phyloP scores from a whole-genome alignment of 352 stramenopile genomes.

The Pythium oligandrum region DNA sequence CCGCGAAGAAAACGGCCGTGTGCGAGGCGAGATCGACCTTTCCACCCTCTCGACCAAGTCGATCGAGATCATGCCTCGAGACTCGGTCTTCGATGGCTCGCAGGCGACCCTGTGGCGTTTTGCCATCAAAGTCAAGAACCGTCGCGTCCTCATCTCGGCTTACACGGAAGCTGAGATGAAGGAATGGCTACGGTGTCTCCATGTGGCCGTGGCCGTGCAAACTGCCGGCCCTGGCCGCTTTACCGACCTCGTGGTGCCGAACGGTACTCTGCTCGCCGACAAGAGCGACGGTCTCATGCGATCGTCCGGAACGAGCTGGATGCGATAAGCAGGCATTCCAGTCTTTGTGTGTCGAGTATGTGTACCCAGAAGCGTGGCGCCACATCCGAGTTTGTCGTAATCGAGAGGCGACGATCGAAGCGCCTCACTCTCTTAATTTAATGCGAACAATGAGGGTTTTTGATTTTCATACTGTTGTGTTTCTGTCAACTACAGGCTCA shows the following conservation, averaged over 20 bases:
- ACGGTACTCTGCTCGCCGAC: constrained; percentile 55
- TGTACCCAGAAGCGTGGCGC: too few species aligned
- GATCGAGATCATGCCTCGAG: constrained; percentile 79
- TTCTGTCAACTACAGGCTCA: background rate
- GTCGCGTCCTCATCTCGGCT: constrained; percentile 65
- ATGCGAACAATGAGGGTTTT: background rate
- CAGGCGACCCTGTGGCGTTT: constrained; percentile 82
- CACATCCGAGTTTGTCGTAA: background rate
- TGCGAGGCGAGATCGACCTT: constrained; percentile 70
- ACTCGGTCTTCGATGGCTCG: constrained; percentile 73
- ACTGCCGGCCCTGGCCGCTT: constrained; percentile 45
- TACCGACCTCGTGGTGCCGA: constrained; percentile 66
- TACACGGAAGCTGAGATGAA: constrained; percentile 84
- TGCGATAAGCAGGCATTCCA: constrained; percentile 2
- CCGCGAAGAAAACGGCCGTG: constrained; percentile 60
- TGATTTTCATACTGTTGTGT: background rate
- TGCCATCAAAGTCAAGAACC: constrained; percentile 52
- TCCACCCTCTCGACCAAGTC: constrained; percentile 53
- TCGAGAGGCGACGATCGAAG: background rate
- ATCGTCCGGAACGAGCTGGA: constrained; percentile 36
- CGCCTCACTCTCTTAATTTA: constrained; percentile 16
- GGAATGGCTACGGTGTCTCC: constrained; percentile 74
- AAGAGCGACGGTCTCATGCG: constrained; percentile 47
- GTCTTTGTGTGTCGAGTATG: too few species aligned
- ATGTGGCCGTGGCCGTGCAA: constrained; percentile 63